These are phyloP conservation scores for Xylariaceae sp. DNA, from an alignment of 2,329 filamentous ascomycete species.

Conservation along the genomic window DNA sequence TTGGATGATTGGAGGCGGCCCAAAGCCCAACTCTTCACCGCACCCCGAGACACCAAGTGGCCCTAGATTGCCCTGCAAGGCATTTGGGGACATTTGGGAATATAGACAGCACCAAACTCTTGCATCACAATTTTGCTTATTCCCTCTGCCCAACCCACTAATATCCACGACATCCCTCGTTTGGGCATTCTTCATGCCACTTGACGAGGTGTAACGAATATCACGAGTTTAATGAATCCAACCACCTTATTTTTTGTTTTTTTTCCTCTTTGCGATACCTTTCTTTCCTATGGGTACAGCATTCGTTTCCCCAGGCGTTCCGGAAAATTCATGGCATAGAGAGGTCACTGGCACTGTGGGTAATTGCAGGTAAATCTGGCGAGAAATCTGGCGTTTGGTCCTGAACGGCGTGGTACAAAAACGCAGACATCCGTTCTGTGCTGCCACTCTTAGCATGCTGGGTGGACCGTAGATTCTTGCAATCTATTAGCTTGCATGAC, in stretches of 20 bases:
- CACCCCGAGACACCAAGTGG: not conserved
- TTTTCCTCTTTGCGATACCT: constrained; percentile 27
- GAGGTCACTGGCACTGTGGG: constrained; percentile 27
- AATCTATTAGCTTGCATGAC: constrained; percentile 27
- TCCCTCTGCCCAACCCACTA: constrained; percentile 20
- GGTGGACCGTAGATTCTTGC: constrained; percentile 18
- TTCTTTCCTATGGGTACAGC: constrained; percentile 16
- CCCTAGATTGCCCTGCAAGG: not conserved
- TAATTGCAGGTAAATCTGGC: constrained; percentile 28
- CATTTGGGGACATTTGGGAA: not conserved
- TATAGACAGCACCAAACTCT: not conserved
- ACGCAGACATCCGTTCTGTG: constrained; percentile 26
- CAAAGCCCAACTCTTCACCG: not conserved
- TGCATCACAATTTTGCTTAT: constrained; percentile 1
- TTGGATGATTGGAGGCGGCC: not conserved
- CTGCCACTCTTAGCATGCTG: constrained; percentile 25
- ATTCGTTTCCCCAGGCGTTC: constrained; percentile 34
- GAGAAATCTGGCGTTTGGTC: constrained; percentile 34
- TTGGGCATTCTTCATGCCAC: constrained; percentile 32
- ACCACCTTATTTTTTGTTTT: too few relatives aligned
- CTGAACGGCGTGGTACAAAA: constrained; percentile 24
- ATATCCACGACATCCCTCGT: constrained; percentile 33
- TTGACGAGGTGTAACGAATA: constrained; percentile 40
- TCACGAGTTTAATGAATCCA: constrained; percentile 36
- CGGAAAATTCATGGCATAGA: constrained; percentile 29